phyloP scores from a whole-genome alignment of 805 yeast genomes.

The Candida sithepensis region DNA sequence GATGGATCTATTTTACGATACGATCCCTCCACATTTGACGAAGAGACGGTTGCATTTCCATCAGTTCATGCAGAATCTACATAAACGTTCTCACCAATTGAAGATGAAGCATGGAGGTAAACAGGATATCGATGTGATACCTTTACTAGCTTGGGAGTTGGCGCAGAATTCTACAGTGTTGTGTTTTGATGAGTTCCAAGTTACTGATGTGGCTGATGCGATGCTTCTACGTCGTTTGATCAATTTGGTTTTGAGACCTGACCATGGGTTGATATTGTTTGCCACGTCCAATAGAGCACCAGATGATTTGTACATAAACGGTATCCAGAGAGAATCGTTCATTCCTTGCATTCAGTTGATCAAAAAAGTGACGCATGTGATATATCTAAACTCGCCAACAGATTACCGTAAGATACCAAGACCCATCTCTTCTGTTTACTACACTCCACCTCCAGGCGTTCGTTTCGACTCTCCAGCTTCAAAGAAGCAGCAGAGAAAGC shows the following conservation, averaged over 20 bases:
- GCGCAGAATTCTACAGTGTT: constrained; percentile 72
- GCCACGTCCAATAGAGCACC: constrained; percentile 96
- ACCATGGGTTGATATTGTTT: constrained; percentile 82
- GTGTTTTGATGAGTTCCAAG: constrained; percentile 97
- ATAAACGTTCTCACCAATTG: constrained; percentile 79
- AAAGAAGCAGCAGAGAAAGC: constrained; percentile 49
- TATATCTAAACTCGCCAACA: constrained; percentile 82
- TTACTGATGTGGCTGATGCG: constrained; percentile 97
- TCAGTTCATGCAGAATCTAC: constrained; percentile 93
- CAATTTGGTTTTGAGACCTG: constrained; percentile 60
- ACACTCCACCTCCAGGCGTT: constrained; percentile 64
- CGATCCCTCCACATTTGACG: constrained; percentile 74
- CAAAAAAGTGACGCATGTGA: constrained; percentile 69
- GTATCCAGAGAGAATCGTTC: constrained; percentile 88
- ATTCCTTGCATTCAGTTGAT: constrained; percentile 87
- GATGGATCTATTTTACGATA: constrained; percentile 89
- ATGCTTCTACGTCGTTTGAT: constrained; percentile 83
- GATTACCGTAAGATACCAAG: constrained; percentile 89
- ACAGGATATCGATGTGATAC: constrained; percentile 74
- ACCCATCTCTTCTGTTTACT: constrained; percentile 78
- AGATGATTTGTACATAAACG: constrained; percentile 87
- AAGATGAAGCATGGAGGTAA: constrained; percentile 60
- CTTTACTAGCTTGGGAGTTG: constrained; percentile 77
- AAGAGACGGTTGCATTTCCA: constrained; percentile 89
- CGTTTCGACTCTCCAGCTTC: constrained; percentile 50